Percentiles rank a stretch among this genome's conserved stretches.
phyloP scores from a whole-genome alignment of 139 green algal species.

The Axilococcus clingmanii region DNA sequence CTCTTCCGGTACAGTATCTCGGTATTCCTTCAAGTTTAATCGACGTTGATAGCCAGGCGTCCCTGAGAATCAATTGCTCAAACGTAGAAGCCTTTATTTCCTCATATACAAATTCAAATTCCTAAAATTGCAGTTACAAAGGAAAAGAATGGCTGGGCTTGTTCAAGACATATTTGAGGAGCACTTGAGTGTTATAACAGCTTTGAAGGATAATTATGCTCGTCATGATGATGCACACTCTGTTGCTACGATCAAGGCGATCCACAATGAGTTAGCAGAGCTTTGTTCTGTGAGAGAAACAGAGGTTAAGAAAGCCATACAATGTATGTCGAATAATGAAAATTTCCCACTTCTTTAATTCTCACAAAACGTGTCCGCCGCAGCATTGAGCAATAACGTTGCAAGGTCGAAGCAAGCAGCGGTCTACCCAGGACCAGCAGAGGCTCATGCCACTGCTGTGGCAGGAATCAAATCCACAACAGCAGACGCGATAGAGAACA shows the following conservation, averaged over 20 bases:
- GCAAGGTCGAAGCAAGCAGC: neutral
- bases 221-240: slow-evolving; percentile 10
- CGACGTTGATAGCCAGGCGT: no score
- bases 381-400: slow-evolving; percentile 13
- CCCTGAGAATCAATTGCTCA: no score
- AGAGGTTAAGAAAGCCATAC: slow-evolving; percentile 17
- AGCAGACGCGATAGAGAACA: neutral
- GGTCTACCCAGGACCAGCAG: slow-evolving; percentile 14
- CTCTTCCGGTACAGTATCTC: no score
- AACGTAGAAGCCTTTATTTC: no score
- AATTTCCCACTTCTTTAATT: no score
- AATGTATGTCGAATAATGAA: slow-evolving; percentile 11
- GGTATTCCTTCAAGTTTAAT: no score
- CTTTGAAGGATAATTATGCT: slow-evolving; percentile 25
- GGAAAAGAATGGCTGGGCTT: no score
- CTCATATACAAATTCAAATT: no score
- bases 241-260: neutral
- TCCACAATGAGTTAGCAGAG: slow-evolving; percentile 6
- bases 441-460: slow-evolving; percentile 10
- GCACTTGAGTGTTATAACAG: slow-evolving; percentile 21
- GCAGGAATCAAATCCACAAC: neutral
- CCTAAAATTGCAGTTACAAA: no score
- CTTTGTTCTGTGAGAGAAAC: slow-evolving; percentile 11
- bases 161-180: slow-evolving; percentile 17
- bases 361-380: no score